phyloP scores from a whole-genome alignment of 169 alveolate species.

The Cystoisospora suis region DNA sequence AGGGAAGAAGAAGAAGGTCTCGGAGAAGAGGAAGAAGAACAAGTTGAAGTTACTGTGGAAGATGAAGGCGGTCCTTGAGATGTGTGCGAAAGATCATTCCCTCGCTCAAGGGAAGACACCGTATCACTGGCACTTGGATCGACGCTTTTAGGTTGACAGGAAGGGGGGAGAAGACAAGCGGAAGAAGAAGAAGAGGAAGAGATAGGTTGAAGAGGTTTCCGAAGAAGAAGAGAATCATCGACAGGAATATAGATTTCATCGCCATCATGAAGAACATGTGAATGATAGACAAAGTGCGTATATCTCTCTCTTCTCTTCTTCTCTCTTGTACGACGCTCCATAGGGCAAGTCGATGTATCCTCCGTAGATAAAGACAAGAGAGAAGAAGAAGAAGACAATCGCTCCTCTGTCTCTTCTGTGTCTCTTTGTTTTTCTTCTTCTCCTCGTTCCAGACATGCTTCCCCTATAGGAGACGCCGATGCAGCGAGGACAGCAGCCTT shows the following conservation, averaged over 20 bases:
- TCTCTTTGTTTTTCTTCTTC: no score
- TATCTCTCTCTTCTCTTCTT: not conserved
- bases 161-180: no score
- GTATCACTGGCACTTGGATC: no score
- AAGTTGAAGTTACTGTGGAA: no score
- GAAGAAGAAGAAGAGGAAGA: no score
- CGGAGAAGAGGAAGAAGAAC: no score
- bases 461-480: not conserved
- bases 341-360: not conserved
- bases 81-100: no score
- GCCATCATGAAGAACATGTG: conserved; percentile 25
- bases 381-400: not conserved
- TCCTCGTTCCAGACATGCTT: not conserved
- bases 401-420: not conserved
- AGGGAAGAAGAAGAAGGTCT: no score
- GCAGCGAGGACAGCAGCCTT: conserved; percentile 1
- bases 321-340: not conserved
- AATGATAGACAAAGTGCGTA: conserved; percentile 14
- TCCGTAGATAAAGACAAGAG: not conserved
- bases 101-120: no score
- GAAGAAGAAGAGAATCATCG: conserved; percentile 2
- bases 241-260: conserved; percentile 15
- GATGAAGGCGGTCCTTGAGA: no score
- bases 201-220: not conserved
- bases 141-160: no score